phyloP scores from a whole-genome alignment of 805 yeast species.

The Candida krabiensis region DNA sequence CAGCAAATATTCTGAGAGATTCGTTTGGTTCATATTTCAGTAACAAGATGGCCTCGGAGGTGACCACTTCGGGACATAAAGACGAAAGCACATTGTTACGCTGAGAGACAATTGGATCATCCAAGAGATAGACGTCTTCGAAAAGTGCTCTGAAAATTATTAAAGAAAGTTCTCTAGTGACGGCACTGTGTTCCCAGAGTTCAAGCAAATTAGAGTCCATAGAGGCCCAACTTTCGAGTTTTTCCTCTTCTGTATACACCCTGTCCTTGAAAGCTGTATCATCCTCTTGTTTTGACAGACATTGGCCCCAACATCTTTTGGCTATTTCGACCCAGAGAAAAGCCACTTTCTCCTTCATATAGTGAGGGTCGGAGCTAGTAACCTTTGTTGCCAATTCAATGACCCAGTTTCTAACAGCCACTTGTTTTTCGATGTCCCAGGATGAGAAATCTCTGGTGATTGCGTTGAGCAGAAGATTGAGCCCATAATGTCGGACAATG shows the following conservation, averaged over 20 bases:
- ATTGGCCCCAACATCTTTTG: constrained; percentile 87
- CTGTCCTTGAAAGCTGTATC: constrained; percentile 22
- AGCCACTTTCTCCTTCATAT: constrained; percentile 85
- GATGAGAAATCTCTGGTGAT: constrained; percentile 58
- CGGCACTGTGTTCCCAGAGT: constrained; percentile 67
- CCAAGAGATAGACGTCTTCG: constrained; percentile 89
- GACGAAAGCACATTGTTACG: constrained; percentile 77
- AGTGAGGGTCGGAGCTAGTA: constrained; percentile 75
- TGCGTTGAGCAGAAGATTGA: constrained; percentile 74
- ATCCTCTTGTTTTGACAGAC: constrained; percentile 37
- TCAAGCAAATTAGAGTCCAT: constrained; percentile 80
- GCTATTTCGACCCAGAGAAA: constrained; percentile 90
- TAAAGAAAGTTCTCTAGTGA: constrained; percentile 73
- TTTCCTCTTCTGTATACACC: constrained; percentile 44
- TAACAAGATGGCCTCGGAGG: constrained; percentile 66
- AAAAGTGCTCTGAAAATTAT: constrained; percentile 82
- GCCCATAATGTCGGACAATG: constrained; percentile 87
- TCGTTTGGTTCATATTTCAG: constrained; percentile 65
- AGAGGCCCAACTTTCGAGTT: constrained; percentile 72
- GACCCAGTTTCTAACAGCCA: constrained; percentile 81
- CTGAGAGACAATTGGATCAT: constrained; percentile 85
- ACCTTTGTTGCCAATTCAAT: constrained; percentile 70
- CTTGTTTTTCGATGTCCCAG: constrained; percentile 52
- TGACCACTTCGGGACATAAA: constrained; percentile 78
- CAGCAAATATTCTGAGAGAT: constrained; percentile 62